These are phyloP conservation scores for Carex cristatella DNA, from an alignment of 176 grass and related monocot genomes.

Conservation along the genomic window DNA sequence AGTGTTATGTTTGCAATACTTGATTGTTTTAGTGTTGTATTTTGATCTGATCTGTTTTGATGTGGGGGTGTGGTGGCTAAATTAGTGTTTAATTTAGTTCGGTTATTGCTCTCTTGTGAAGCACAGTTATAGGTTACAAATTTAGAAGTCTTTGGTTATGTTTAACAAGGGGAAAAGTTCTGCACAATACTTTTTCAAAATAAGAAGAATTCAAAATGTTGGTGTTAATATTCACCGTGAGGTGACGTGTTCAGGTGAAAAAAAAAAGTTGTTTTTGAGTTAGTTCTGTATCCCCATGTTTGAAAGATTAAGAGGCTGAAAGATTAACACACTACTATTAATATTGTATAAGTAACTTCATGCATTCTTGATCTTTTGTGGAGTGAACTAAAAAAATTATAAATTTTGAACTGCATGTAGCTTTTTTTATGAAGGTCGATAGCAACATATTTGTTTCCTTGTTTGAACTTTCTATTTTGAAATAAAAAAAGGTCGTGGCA, in stretches of 20 bases:
- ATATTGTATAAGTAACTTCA: not conserved
- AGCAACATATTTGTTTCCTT: not conserved
- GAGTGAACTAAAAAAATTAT: not conserved
- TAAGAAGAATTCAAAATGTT: not conserved
- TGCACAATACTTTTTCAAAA: not conserved
- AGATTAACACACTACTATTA: not conserved
- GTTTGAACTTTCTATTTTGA: not conserved
- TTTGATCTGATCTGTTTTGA: no score
- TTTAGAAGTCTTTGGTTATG: not conserved
- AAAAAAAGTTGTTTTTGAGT: not conserved
- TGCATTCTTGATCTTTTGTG: not conserved
- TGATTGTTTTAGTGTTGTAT: no score
- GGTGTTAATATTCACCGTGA: not conserved
- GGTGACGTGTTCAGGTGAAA: not conserved
- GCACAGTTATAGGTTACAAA: not conserved
- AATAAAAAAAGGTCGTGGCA: not conserved
- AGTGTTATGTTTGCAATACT: not conserved
- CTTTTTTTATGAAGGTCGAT: not conserved
- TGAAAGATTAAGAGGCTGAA: no score
- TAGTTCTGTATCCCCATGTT: not conserved
- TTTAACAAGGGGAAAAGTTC: not conserved
- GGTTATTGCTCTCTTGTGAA: not conserved
- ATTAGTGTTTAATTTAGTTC: not conserved
- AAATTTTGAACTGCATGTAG: not conserved
- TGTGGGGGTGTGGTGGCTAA: not conserved